Evolutionary conservation across 2,329 filamentous ascomycete species (phyloP), one percentile per base, ranked within the genome.

Genomic region (Alternaria triticimaculans): DNA sequence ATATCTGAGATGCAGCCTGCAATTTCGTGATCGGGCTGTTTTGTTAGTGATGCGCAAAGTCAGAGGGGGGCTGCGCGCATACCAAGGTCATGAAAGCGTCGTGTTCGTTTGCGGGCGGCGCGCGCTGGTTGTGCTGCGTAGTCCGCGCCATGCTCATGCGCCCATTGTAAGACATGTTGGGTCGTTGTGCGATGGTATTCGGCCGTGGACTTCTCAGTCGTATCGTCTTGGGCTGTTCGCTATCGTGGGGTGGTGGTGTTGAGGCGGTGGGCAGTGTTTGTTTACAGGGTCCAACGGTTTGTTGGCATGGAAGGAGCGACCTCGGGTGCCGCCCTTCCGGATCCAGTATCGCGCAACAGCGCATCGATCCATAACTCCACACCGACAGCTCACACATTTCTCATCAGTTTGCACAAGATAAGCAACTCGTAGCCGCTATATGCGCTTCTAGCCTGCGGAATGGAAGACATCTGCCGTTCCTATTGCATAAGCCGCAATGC

Each of bases 1-100:
- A 98, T 97, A 80, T 98, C 96, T 75, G 91, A 96, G 83, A 99
- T 97, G 81, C 96, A 99, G 78, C 92, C 94, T 72, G 95, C 95
- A 65, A 99, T 97, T 80, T 99, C 96, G 66, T 84, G 82, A 68
- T 90, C 88, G 51, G 87, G 84, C 88, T 90, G 55, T n/a, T 6
- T 5, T 14, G 63, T 76, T 60, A 77, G 74, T 55, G 55, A 15
- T 46, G 46, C 20, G 58, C 30, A 26, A n/a, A 44, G 23, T n/a
- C 14, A 6, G 8, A 45, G 3, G 15, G 11, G 14, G 37, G 43
- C 5, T 28, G 8, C 55, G 60, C 18, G 46, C 77, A 65, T 78
- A 84, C 84, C 77, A 85, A 68, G 50, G 80, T 84, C 83, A 85
- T 85, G 74, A 85, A 85, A 3, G 82, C 81, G 72, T 86, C 83